Base-by-base conservation (phyloP, 495 filamentous ascomycete genomes). In the Hypoxylon subgilvum region DNA sequence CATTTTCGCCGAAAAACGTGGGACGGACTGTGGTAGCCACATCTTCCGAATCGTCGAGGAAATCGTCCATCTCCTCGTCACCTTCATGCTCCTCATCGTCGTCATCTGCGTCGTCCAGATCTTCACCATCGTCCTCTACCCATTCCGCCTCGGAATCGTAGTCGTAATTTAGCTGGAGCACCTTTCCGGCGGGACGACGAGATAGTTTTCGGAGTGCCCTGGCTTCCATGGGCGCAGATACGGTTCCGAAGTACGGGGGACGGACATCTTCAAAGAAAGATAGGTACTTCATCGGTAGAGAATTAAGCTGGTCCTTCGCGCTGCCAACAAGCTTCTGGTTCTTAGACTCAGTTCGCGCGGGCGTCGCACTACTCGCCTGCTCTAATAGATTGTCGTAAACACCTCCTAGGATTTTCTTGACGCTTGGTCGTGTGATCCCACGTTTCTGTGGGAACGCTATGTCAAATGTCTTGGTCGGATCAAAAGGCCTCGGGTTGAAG, bases 121-220 rank as follows among this genome's bases (percentile, higher is more conserved):
- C 86, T 62, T 92, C 89, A 3, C 78, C 81, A 42, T 87, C 90
- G 65, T 94, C 90, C 44, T 89, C 88, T 58, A 91, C 88, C 91
- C 94, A 98, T 72, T 97, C 95, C 0, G 88, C 92, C 69, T 99
- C 94, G 0, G 92, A 97, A 66, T 97, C 94, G 64, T 97, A 96
- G 57, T 94, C 92, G 69, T 99, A 97, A 65, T 95, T 79, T n/a
- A 85, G 79, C 2, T 87, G 79, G 2, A 88, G 85, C 5, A 94
- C 61, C 34, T 81, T 82, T 22, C 78, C 68, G 44, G 85, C 84
- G 0, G 94, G 92, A 28, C 87, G 89, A 2, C 88, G 80, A n/a
- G 86, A 84, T 3, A 95, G 66, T 52, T 76, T 85, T 7, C 67
- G 62, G 4, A 86, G 78, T 16, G 71, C 72, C 23, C 57, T 50